phyloP scores from a whole-genome alignment of 2,329 filamentous ascomycete species.

The Esteya vermicola region DNA sequence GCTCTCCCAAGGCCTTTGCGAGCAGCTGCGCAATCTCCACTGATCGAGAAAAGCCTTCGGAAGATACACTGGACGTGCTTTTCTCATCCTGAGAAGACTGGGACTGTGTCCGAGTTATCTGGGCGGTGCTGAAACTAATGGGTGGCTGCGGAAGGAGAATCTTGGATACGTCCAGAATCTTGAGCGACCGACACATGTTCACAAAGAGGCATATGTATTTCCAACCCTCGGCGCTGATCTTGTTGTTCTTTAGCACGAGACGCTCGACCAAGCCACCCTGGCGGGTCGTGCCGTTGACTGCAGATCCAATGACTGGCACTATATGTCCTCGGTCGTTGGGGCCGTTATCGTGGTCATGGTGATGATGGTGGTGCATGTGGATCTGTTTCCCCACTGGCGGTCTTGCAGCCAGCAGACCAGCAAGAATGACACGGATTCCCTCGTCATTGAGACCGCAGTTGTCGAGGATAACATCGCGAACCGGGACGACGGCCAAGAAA shows the following conservation, averaged over 20 bases:
- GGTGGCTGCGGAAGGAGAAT: slow-evolving; percentile 54
- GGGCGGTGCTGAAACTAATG: no score
- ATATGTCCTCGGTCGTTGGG: slow-evolving; percentile 16
- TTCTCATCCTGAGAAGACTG: no score
- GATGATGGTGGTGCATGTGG: slow-evolving; percentile 16
- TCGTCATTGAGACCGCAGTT: slow-evolving; percentile 81
- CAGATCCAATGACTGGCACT: slow-evolving; percentile 11
- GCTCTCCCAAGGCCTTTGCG: slow-evolving; percentile 59
- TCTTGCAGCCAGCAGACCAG: slow-evolving; percentile 70
- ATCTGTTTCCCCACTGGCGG: slow-evolving; percentile 42
- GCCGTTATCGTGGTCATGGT: background rate
- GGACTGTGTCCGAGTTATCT: no score
- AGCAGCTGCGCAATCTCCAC: slow-evolving; percentile 52
- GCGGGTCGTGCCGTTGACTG: slow-evolving; percentile 24
- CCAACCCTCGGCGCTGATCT: slow-evolving; percentile 79
- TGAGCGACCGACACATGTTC: slow-evolving; percentile 77
- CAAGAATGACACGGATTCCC: slow-evolving; percentile 71
- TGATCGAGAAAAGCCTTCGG: no score
- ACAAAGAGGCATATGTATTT: slow-evolving; percentile 80
- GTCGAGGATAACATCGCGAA: slow-evolving; percentile 74
- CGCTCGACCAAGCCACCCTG: slow-evolving; percentile 70
- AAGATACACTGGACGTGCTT: no score
- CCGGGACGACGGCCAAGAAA: slow-evolving; percentile 84
- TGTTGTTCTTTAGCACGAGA: slow-evolving; percentile 82
- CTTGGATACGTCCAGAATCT: slow-evolving; percentile 73